These are phyloP conservation scores for Cladosporium sp. DNA, from an alignment of 2,329 filamentous ascomycete species.

Conservation along the genomic window DNA sequence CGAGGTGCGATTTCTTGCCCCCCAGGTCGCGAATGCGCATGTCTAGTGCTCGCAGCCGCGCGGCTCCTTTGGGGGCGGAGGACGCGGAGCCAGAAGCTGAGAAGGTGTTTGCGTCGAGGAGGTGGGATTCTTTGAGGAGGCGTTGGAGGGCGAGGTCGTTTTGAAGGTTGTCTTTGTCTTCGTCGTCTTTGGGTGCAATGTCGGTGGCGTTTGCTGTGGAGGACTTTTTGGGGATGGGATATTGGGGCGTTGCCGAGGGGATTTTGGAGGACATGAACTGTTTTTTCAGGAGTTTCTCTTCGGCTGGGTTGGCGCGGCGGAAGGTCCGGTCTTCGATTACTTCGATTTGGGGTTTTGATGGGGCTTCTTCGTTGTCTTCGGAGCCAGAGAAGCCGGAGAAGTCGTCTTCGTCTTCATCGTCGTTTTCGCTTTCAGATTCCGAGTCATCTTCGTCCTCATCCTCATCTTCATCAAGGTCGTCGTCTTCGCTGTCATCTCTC, in stretches of 20 bases:
- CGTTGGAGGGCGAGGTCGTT: conserved; percentile 91
- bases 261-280: conserved; percentile 12
- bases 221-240: neutral
- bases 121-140: conserved; percentile 85
- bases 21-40: conserved; percentile 78
- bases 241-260: neutral
- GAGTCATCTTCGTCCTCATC: conserved; percentile 56
- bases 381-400: neutral
- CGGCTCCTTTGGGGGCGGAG: conserved; percentile 54
- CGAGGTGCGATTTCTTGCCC: conserved; percentile 68
- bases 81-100: conserved; percentile 46
- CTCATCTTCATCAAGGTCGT: conserved; percentile 18
- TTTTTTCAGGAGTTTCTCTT: conserved; percentile 8
- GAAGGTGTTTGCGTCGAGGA: conserved; percentile 61
- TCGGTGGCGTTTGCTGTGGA: conserved; percentile 14
- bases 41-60: conserved; percentile 77
- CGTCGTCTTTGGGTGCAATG: conserved; percentile 35
- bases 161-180: conserved; percentile 60
- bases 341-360: conserved; percentile 11
- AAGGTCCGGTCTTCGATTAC: conserved; percentile 4
- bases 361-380: neutral
- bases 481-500: conserved; percentile 10
- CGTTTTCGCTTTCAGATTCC: conserved; percentile 52
- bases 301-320: neutral
- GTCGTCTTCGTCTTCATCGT: conserved; percentile 28